Base-by-base conservation (phyloP, 345 rosid species). In the Bruguiera gymnorhiza region DNA sequence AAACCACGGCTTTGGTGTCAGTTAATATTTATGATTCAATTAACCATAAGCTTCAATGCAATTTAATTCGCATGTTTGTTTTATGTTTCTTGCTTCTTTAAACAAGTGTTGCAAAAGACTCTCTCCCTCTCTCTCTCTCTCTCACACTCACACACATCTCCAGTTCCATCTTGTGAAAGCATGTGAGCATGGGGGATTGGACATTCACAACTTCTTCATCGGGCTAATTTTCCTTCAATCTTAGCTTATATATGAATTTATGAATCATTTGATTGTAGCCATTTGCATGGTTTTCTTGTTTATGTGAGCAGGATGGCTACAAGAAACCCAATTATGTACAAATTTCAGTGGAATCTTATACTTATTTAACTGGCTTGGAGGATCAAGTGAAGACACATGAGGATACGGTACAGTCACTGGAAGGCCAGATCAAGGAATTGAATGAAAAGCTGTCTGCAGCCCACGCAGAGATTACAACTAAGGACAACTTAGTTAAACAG, bases 401-500 rank as follows among this genome's bases (percentile, higher is more conserved):
- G 69, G 92, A 85, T 34, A 86, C 87, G 70, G 82, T 92, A 75
- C 61, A 73, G 78, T 70, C 76, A 39, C 75, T 90, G 70, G 90
- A 88, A 68, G 94, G 87, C 73, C 80, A 90, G 78, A 87, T 90
- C 65, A 85, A 83, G 60, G 97, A 87, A 62, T 73, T 92, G 68
- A 86, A 90, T 70, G 91, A 85, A 62, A 86, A 90, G 77, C 75
- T 92, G 32, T 83, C 96, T 9, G 83, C 87, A 55, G 94, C 97
- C 1, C 70, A 87, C 65, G 80, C 88, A 5, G 98, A 95, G 77
- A 73, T 95, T 61, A 72, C 83, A 30, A 82, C 89, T 6, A 95
- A 95, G 79, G 98, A 95, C 20, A 68, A 77, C 76, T 65, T 92
- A 62, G 98, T 93, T 57, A 95, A 95, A 85, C 99, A 95, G 43